Base-by-base conservation (phyloP, 352 stramenopile genomes). In the Pythium oligandrum region DNA sequence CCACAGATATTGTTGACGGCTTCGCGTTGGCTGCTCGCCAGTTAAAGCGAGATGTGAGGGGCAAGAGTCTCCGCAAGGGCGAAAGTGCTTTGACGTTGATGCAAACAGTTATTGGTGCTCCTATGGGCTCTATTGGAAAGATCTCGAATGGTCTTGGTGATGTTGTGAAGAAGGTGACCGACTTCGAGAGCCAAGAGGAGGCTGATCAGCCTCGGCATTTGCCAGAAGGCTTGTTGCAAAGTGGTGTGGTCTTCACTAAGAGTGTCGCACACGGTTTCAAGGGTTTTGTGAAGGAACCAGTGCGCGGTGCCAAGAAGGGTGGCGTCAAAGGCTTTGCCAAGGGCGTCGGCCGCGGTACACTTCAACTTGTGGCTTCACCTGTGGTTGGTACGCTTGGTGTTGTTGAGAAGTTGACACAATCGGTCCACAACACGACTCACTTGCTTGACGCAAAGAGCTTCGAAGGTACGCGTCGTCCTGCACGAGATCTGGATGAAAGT, bases 371-470 rank as follows among this genome's bases (percentile, higher is more conserved):
- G 31, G 85, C 73, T 11, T 93, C 74, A 40, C 83, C 83, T n/a
- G 71, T 95, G 17, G 79, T 95, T 2, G 85, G 85, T 4, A 90
- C 80, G 26, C 63, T 95, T 11, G 85, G 85, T 7, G 82, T 77
- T 3, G 79, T 93, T 8, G 85, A 95, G 68, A 95, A 95, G 55
- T 33, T 95, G 40, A 76, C 78, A 1, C 75, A 90, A 61, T 92
- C 81, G 9, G 64, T 93, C 49, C 88, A 68, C 61, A 95, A 94
- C 66, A 95, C 85, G 32, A 95, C 84, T 1, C 85, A 95, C 42
- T 52, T 95, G 52, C 63, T 93, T 54, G 85, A 95, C 51, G 82
- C 87, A 31, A 94, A 90, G 44, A 51, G 67, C 36, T 93, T 75
- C 49, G 76, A 92, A 40, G 84, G 82, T 6, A 86, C 82, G 3